Percentiles rank a stretch among this genome's conserved stretches.
Evolutionary conservation across 257 asterid genomes (phyloP).

Genomic region (Coffea canephora): DNA sequence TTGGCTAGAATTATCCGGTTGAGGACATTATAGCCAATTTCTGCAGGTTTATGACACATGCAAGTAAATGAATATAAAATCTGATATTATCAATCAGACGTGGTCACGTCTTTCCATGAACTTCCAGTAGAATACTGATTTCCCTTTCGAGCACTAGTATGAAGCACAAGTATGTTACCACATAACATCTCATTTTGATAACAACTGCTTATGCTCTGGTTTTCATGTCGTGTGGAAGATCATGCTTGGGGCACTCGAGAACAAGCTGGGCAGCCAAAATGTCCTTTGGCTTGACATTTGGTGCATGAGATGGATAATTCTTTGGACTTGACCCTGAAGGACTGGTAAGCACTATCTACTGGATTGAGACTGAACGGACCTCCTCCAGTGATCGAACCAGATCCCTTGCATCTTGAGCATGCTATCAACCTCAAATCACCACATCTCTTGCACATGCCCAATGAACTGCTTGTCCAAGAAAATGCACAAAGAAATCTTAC

Average conservation of each 20-base stretch:
- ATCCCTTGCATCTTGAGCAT: constrained; percentile 74
- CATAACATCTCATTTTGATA: not conserved
- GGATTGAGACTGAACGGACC: constrained; percentile 48
- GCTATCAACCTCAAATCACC: constrained; percentile 77
- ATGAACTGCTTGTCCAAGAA: constrained; percentile 43
- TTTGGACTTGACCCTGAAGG: constrained; percentile 26
- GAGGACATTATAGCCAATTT: no score
- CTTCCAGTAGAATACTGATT: not conserved
- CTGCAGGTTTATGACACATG: no score
- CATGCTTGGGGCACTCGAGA: constrained; percentile 24
- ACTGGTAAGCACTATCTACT: constrained; percentile 25
- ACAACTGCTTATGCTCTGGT: not conserved
- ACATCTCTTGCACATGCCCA: constrained; percentile 86
- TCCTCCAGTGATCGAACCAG: constrained; percentile 51
- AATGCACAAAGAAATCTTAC: not conserved
- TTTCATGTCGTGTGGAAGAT: not conserved
- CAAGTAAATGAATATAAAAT: no score
- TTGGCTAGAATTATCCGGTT: not conserved
- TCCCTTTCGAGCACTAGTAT: not conserved
- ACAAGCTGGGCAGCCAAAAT: constrained; percentile 67
- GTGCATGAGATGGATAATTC: constrained; percentile 34
- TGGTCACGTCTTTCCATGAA: not conserved
- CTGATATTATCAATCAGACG: no score
- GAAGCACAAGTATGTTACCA: not conserved
- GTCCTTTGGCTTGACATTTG: constrained; percentile 60